Conservation (phyloP, 345 rosid genomes). For the Camelina neglecta region DNA sequence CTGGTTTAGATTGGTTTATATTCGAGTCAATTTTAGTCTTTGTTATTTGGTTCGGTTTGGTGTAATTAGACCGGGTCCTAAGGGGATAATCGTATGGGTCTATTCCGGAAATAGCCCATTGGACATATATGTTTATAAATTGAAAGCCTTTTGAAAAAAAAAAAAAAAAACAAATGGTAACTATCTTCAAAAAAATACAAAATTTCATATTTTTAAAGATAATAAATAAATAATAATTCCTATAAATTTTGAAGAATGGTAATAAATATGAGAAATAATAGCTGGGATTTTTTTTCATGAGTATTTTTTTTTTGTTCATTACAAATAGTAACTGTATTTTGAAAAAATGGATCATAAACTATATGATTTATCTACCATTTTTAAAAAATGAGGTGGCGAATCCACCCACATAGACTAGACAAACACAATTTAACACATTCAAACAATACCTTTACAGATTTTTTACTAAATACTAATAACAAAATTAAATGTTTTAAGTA, state of each 20-base stretch:
- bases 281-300: not conserved
- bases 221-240: no score
- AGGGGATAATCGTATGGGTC: no score
- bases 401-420: not conserved
- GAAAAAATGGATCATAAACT: not conserved
- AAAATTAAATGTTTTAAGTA: not conserved
- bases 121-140: no score
- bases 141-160: no score
- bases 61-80: no score
- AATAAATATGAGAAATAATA: not conserved
- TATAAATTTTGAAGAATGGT: not conserved
- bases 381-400: not conserved
- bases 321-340: not conserved
- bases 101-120: no score
- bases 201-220: no score
- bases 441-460: not conserved
- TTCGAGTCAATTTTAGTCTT: no score
- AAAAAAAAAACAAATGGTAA: no score
- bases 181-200: no score
- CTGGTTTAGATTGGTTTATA: no score
- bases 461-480: not conserved
- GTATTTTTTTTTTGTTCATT: not conserved
- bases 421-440: not conserved
- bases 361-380: not conserved
- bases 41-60: no score